Conservation (phyloP, 202 grass and related monocot species). For the Setaria viridis region DNA sequence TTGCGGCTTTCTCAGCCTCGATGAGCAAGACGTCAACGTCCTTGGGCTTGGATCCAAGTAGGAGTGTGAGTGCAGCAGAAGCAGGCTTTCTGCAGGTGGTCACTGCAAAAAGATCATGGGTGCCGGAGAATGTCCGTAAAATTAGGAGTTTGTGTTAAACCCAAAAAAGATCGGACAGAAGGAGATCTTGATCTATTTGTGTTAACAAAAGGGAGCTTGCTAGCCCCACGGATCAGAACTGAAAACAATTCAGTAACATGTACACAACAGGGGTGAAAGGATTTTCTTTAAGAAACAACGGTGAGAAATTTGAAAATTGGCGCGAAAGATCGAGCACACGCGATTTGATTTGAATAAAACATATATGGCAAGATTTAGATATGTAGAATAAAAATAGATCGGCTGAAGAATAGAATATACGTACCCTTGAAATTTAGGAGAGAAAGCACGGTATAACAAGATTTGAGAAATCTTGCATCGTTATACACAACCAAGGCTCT, state of each 20-base stretch:
- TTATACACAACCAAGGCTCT: too few species aligned
- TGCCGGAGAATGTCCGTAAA: too few species aligned
- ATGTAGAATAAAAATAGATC: not conserved
- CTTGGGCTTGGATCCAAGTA: not conserved
- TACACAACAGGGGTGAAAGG: not conserved
- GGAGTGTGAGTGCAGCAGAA: too few species aligned
- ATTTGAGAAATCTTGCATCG: not conserved
- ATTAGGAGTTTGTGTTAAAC: too few species aligned
- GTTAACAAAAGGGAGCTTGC: not conserved
- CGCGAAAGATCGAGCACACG: not conserved
- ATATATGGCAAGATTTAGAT: not conserved
- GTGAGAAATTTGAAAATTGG: not conserved
- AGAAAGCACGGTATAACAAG: not conserved
- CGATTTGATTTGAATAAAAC: not conserved
- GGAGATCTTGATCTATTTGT: not conserved
- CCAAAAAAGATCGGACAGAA: too few species aligned
- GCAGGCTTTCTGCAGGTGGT: not conserved
- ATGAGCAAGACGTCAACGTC: slow-evolving; percentile 28
- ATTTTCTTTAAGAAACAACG: not conserved
- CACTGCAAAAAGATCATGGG: slow-evolving; percentile 33
- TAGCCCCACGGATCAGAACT: not conserved
- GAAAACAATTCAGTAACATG: not conserved
- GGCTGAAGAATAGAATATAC: too few species aligned
- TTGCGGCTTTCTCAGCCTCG: slow-evolving; percentile 7
- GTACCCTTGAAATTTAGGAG: too few species aligned